Evolutionary conservation across 164 flowering plant species (phyloP).

Genomic region (Chloranthus sessilifolius): DNA sequence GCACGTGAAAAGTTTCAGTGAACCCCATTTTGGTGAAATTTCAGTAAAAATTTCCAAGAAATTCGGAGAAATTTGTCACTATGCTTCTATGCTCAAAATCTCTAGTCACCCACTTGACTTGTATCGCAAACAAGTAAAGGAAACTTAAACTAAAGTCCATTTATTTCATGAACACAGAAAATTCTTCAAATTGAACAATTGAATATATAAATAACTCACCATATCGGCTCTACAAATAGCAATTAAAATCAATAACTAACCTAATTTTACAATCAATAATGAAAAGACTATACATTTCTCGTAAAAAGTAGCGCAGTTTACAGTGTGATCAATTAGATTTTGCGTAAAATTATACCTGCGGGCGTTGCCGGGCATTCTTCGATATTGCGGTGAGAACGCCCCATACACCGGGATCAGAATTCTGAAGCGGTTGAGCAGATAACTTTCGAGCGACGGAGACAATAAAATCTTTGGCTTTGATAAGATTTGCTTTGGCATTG

Average conservation of each 20-base stretch:
- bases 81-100: no score
- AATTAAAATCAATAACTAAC: not conserved
- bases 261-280: not conserved
- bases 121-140: no score
- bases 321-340: not conserved
- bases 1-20: no score
- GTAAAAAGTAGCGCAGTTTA: no score
- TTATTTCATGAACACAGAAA: not conserved
- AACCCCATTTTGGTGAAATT: no score
- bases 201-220: not conserved
- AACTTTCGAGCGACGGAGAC: slow-evolving; percentile 48
- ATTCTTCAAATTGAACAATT: not conserved
- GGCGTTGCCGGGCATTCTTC: slow-evolving; percentile 65
- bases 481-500: not conserved
- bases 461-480: not conserved
- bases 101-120: no score
- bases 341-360: slow-evolving; percentile 46
- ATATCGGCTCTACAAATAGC: not conserved
- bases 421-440: slow-evolving; percentile 64
- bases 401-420: slow-evolving; percentile 71
- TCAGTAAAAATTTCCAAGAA: no score
- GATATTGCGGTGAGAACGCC: slow-evolving; percentile 94
- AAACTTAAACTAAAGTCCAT: no score
- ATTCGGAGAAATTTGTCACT: no score
- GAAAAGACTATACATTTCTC: not conserved